phyloP scores from a whole-genome alignment of 2,329 filamentous ascomycete genomes.

The Hypoxylon sp. region DNA sequence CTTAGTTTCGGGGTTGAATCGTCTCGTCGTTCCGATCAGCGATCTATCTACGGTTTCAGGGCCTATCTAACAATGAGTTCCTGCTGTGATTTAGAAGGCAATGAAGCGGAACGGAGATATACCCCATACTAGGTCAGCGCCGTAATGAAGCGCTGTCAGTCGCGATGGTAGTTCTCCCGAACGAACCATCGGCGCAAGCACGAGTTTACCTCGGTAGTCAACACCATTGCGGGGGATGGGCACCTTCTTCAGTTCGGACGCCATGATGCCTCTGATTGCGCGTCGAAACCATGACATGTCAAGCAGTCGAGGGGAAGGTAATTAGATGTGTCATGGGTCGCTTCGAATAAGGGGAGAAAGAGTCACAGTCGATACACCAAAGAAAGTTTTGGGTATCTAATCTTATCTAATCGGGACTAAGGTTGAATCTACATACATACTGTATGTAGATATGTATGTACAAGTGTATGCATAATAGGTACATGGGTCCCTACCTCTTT shows the following conservation, averaged over 20 bases:
- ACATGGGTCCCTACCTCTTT: neutral
- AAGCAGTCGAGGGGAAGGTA: conserved; percentile 11
- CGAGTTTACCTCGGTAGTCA: conserved; percentile 93
- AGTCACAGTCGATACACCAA: neutral
- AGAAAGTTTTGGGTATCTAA: conserved; percentile 32
- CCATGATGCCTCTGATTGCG: conserved; percentile 67
- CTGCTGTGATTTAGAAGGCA: neutral
- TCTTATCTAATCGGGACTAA: conserved; percentile 40
- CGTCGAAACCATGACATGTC: conserved; percentile 47
- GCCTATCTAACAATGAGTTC: conserved; percentile 62
- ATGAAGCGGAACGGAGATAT: conserved; percentile 49
- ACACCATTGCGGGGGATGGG: conserved; percentile 90
- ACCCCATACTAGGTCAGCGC: conserved; percentile 97
- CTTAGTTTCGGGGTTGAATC: conserved; percentile 79
- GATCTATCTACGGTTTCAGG: conserved; percentile 95
- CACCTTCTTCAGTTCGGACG: conserved; percentile 72
- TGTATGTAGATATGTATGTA: neutral
- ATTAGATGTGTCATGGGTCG: conserved; percentile 8
- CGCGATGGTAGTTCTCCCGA: conserved; percentile 96
- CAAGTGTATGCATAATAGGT: neutral
- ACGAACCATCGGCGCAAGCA: conserved; percentile 97
- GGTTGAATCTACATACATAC: neutral
- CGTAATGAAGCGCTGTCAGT: conserved; percentile 90
- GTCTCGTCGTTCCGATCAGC: conserved; percentile 87
- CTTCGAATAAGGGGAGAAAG: conserved; percentile 10